These are phyloP conservation scores for Malania oleifera DNA, from an alignment of 164 flowering plant genomes.

Conservation along the genomic window DNA sequence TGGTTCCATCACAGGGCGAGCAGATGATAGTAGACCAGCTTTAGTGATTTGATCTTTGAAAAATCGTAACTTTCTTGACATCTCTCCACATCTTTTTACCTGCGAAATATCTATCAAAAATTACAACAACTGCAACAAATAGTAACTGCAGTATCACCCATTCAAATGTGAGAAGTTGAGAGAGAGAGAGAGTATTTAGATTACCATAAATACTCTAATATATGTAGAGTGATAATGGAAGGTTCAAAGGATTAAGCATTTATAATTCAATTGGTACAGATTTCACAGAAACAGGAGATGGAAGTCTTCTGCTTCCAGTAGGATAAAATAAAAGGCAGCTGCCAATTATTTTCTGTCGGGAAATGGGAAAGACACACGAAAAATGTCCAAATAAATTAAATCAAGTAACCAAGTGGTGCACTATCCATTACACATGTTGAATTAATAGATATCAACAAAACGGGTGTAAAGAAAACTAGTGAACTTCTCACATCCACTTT, in stretches of 20 bases:
- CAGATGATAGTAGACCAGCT: slow-evolving; percentile 59
- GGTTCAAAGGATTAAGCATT: too few relatives aligned
- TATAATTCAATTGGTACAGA: not conserved
- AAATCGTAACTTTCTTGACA: slow-evolving; percentile 85
- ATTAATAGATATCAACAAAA: too few relatives aligned
- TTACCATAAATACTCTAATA: too few relatives aligned
- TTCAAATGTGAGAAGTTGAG: too few relatives aligned
- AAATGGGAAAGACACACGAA: too few relatives aligned
- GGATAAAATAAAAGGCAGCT: not conserved
- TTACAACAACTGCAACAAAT: slow-evolving; percentile 3
- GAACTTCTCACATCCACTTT: too few relatives aligned
- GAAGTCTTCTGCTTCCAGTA: not conserved
- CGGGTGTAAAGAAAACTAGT: too few relatives aligned
- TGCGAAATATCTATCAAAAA: slow-evolving; percentile 28
- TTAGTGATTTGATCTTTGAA: slow-evolving; percentile 86
- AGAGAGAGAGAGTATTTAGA: not conserved
- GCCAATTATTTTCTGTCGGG: too few relatives aligned
- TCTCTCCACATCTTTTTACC: slow-evolving; percentile 97
- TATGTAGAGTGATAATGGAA: too few relatives aligned
- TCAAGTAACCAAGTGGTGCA: too few relatives aligned
- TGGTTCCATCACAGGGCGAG: slow-evolving; percentile 49
- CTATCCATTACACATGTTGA: too few relatives aligned
- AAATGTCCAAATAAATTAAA: too few relatives aligned
- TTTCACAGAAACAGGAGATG: not conserved
- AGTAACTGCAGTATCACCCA: not conserved